Percentiles rank a stretch among this genome's conserved stretches.
phyloP scores from a whole-genome alignment of 306 rosid genomes.

The Gillenia trifoliata region DNA sequence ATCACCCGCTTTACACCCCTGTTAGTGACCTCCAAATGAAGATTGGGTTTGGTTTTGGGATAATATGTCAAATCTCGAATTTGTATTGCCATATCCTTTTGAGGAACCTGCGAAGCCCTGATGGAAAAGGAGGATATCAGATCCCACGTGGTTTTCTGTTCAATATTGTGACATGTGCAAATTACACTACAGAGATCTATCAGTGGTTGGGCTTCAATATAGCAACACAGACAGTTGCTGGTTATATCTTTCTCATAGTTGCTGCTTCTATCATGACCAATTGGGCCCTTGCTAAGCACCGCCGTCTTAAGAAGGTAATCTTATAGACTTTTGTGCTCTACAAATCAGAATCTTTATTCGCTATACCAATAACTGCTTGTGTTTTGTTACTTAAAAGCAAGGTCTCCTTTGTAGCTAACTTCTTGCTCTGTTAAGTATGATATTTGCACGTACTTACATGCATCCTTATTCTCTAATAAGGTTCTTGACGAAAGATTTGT shows the following conservation, averaged over 20 bases:
- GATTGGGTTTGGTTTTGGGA: conserved; percentile 81
- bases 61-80: conserved; percentile 65
- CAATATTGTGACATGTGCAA: conserved; percentile 93
- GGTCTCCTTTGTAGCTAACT: background rate
- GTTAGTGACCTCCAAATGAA: conserved; percentile 84
- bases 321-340: conserved; percentile 5
- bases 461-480: background rate
- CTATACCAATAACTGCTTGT: background rate
- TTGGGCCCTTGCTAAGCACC: conserved; percentile 97
- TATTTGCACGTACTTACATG: background rate
- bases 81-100: conserved; percentile 83
- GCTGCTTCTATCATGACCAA: conserved; percentile 88
- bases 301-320: conserved; percentile 84
- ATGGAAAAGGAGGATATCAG: conserved; percentile 88
- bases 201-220: conserved; percentile 98
- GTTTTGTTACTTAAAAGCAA: background rate
- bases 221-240: conserved; percentile 90
- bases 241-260: conserved; percentile 64
- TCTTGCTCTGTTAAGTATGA: background rate
- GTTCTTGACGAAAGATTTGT: background rate
- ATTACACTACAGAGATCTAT: conserved; percentile 93
- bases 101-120: conserved; percentile 74
- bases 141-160: conserved; percentile 88
- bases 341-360: background rate
- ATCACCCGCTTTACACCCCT: conserved; percentile 87